phyloP scores from a whole-genome alignment of 2,329 filamentous ascomycete species.

The Colletotrichum sp. region DNA sequence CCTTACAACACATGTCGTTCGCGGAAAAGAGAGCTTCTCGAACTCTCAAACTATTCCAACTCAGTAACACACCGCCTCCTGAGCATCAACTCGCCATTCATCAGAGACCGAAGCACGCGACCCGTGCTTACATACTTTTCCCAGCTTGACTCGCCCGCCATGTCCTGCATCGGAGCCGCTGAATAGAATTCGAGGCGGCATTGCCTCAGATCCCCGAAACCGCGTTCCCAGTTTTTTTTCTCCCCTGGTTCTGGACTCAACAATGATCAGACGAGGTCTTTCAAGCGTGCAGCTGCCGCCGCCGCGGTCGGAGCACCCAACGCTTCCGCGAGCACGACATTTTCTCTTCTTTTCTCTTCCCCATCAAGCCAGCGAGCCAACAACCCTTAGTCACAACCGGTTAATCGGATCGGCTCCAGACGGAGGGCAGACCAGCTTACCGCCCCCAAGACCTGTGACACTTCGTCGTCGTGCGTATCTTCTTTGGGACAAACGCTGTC shows the following conservation, averaged over 20 bases:
- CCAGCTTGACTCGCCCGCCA: not conserved
- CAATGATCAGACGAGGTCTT: not conserved
- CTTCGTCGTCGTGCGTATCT: not conserved
- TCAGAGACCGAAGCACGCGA: not conserved
- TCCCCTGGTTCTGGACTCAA: not conserved
- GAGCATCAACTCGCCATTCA: not conserved
- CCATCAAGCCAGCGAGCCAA: not conserved
- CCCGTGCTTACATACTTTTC: not conserved
- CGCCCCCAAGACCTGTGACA: not conserved
- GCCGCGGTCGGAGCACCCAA: not conserved
- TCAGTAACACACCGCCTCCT: not conserved
- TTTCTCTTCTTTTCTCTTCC: not conserved
- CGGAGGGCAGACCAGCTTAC: not conserved
- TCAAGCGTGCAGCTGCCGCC: not conserved
- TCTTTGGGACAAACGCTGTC: not conserved
- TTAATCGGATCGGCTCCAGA: not conserved
- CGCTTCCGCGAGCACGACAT: not conserved
- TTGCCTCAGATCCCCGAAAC: not conserved
- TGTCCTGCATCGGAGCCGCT: not conserved
- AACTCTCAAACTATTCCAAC: not conserved
- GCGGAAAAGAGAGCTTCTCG: not conserved
- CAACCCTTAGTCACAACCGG: not conserved
- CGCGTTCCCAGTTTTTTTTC: not conserved
- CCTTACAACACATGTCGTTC: not conserved
- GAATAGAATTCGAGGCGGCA: not conserved